Conservation (phyloP, 2,329 filamentous ascomycete species). For the Sclerotinia sclerotiorum region DNA sequence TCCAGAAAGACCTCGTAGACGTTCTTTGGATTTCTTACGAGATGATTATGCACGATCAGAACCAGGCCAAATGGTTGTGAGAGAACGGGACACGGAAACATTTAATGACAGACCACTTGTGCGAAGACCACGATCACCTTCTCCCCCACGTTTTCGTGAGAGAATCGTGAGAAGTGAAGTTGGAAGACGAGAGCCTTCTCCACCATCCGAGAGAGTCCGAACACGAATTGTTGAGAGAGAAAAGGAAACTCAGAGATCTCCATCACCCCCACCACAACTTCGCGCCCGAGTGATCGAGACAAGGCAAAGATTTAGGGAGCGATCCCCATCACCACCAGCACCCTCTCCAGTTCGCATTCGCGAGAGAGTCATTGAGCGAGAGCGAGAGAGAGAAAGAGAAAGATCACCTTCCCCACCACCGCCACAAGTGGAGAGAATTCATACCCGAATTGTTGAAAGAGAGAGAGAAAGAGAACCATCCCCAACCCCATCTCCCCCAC, state of each 20-base stretch:
- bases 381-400: conserved; percentile 30
- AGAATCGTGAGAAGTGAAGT: conserved; percentile 32
- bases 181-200: conserved; percentile 31
- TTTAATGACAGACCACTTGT: conserved; percentile 32
- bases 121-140: conserved; percentile 37
- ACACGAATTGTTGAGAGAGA: conserved; percentile 35
- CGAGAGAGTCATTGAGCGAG: conserved; percentile 37
- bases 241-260: conserved; percentile 33
- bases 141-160: conserved; percentile 35
- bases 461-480: conserved; percentile 30
- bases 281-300: conserved; percentile 39
- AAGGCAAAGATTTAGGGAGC: conserved; percentile 36
- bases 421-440: conserved; percentile 33
- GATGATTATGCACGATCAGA: conserved; percentile 36
- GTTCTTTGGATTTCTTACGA: conserved; percentile 38
- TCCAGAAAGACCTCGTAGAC: conserved; percentile 25
- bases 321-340: conserved; percentile 36
- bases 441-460: conserved; percentile 32
- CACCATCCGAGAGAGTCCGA: conserved; percentile 25
- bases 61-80: conserved; percentile 36
- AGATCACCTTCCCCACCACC: conserved; percentile 36
- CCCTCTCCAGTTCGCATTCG: conserved; percentile 33
- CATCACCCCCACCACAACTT: conserved; percentile 35
- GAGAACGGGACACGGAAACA: conserved; percentile 38
- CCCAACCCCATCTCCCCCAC: conserved; percentile 35